Conservation (phyloP, 2,329 filamentous ascomycete genomes). For the Fusarium tjaetaba region DNA sequence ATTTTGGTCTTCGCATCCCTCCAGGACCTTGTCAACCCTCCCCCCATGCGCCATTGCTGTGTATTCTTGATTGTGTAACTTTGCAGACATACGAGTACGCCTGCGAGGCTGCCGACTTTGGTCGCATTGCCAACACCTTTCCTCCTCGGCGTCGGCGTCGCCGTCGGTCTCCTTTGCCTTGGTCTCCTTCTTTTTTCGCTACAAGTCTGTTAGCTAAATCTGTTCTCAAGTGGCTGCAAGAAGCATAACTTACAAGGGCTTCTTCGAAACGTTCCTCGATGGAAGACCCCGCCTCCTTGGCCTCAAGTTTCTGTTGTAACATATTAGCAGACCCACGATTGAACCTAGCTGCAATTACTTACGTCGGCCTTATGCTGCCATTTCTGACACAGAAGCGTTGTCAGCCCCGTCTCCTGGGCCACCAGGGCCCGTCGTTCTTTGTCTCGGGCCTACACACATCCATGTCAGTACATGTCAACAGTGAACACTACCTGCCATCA, state of each 20-base stretch:
- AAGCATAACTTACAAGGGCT: background rate
- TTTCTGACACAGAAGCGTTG: background rate
- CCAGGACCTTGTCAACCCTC: background rate
- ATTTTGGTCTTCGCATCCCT: background rate
- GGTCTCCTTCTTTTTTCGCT: background rate
- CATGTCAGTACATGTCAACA: no score
- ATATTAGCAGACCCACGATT: background rate
- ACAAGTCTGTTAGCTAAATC: background rate
- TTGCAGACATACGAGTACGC: background rate
- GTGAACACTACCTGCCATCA: no score
- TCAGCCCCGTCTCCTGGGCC: background rate
- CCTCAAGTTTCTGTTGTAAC: rapidly evolving
- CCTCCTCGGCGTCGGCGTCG: no score
- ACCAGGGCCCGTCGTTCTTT: no score
- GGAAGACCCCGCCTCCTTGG: background rate
- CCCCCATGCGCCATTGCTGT: background rate
- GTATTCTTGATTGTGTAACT: background rate
- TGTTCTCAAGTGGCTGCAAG: background rate
- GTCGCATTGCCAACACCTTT: background rate
- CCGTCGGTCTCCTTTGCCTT: rapidly evolving
- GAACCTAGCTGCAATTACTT: background rate
- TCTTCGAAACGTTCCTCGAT: no score
- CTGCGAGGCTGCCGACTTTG: background rate
- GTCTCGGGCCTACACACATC: no score
- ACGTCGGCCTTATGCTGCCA: rapidly evolving